Evolutionary conservation across 139 green algal genomes (phyloP), one percentile per base, ranked within the genome.

Genomic region (Coelastrella sp.): DNA sequence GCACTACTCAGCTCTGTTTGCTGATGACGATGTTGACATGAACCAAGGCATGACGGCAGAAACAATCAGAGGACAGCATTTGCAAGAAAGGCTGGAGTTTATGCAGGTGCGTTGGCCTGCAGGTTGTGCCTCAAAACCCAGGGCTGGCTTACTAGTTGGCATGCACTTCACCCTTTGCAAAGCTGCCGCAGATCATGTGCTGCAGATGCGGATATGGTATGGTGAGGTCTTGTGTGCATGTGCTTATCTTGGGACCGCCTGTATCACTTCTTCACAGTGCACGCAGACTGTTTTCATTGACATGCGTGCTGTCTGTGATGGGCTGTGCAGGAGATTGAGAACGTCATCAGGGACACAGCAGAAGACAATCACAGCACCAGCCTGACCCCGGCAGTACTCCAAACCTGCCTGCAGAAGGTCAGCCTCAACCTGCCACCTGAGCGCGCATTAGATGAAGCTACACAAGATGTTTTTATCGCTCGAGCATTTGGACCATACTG

Each of bases 31-130:
- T 73, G 78, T 81, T 10, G 76, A 93, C 58, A 61, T 93, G n/a
- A 93, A 93, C 84, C 91, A 93, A 73, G 82, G 90, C 0, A 86
- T 93, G 59, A 90, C 89, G 15, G 91, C 91, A 61, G 91, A 93
- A 78, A 92, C 74, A 35, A 88, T 92, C 59, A 80, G 88, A 20
- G 78, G 61, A 4, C 91, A 93, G 87, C 78, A 76, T 9, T 75
- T 93, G 83, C 14, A 61, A 57, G 91, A 93, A 80, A 56, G 89
- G 6, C 85, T 93, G 25, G 86, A 93, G 59, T 84, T 70, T 15
- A 63, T 91, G 79, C 80, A 91, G 87, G 87, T 91, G 61, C 4
- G 63, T 8, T 76, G 25, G 4, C 24, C 19, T 10, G 35, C 35
- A 49, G 35, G 35, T 49, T 49, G 35, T 49, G 1, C 35, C 35